phyloP scores from a whole-genome alignment of 805 yeast species.

The Suhomyces sp. region DNA sequence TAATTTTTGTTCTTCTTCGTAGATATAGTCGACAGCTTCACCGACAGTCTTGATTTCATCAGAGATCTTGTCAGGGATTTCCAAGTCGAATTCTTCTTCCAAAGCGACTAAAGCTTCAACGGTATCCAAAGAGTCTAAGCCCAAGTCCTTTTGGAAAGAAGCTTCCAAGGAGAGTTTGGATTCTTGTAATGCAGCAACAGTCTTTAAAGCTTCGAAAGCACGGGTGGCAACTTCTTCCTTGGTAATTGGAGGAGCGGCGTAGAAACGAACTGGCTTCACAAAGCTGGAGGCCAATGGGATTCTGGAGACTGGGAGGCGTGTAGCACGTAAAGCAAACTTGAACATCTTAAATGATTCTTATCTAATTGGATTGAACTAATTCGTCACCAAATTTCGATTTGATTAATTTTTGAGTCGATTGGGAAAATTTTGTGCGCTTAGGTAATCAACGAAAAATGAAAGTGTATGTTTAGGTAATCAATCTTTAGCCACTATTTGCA shows the following conservation, averaged over 20 bases:
- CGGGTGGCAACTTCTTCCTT: conserved; percentile 80
- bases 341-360: conserved; percentile 36
- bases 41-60: conserved; percentile 92
- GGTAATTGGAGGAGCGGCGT: conserved; percentile 63
- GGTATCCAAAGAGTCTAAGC: conserved; percentile 90
- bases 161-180: conserved; percentile 44
- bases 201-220: conserved; percentile 73
- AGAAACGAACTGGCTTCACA: conserved; percentile 42
- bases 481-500: not conserved
- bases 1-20: conserved; percentile 53
- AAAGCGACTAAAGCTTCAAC: conserved; percentile 95
- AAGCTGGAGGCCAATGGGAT: conserved; percentile 23
- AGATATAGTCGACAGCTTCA: conserved; percentile 86
- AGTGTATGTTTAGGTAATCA: not conserved
- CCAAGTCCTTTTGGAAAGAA: conserved; percentile 66
- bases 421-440: conserved; percentile 1
- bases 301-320: conserved; percentile 33
- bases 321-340: conserved; percentile 50
- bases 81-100: conserved; percentile 84
- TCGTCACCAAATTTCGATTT: not conserved
- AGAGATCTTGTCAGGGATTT: conserved; percentile 85
- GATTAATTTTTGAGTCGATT: not conserved
- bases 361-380: not conserved
- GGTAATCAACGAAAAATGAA: not conserved
- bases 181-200: conserved; percentile 47